Percentiles rank a stretch among this genome's conserved stretches.
Evolutionary conservation across 2,329 filamentous ascomycete genomes (phyloP).

Genomic region (Teratosphaeria nubilosa): DNA sequence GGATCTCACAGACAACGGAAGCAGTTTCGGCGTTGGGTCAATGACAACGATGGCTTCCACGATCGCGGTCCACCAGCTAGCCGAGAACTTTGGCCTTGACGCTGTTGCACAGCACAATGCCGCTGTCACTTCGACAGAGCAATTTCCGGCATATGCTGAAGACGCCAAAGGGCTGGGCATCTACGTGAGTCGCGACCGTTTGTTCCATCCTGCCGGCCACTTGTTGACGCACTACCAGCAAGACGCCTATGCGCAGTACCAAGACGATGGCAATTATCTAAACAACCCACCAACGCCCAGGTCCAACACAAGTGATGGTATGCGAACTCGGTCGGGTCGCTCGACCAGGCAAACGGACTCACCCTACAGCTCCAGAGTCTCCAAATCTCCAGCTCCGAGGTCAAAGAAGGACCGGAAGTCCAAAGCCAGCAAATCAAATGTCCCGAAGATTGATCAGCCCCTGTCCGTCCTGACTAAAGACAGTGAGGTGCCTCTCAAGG

Average conservation of each 20-base stretch:
- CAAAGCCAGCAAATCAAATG: constrained; percentile 36
- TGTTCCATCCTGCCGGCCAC: neutral
- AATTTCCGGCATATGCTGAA: constrained; percentile 22
- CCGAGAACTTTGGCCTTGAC: constrained; percentile 27
- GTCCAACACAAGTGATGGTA: constrained; percentile 32
- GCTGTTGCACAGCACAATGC: constrained; percentile 36
- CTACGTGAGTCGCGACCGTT: constrained; percentile 17
- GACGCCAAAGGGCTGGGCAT: constrained; percentile 23
- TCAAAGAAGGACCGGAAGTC: constrained; percentile 35
- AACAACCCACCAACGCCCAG: constrained; percentile 35
- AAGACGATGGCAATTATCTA: constrained; percentile 15
- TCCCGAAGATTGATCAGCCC: constrained; percentile 52
- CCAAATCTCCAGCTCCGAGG: constrained; percentile 24
- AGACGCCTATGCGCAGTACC: constrained; percentile 18
- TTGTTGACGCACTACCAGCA: constrained; percentile 15
- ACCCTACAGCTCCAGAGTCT: constrained; percentile 24
- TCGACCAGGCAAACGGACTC: constrained; percentile 26
- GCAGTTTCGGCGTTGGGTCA: constrained; percentile 1
- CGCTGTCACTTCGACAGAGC: constrained; percentile 23
- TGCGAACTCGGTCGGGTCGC: constrained; percentile 28
- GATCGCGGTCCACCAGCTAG: constrained; percentile 14
- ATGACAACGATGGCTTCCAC: constrained; percentile 18
- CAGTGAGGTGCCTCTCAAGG: constrained; percentile 53
- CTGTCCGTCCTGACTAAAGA: constrained; percentile 62
- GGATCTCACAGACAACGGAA: constrained; percentile 1